Percentiles rank a stretch among this genome's conserved stretches.
phyloP scores from a whole-genome alignment of 441 rosid genomes.

The Flueggea neowawraea region DNA sequence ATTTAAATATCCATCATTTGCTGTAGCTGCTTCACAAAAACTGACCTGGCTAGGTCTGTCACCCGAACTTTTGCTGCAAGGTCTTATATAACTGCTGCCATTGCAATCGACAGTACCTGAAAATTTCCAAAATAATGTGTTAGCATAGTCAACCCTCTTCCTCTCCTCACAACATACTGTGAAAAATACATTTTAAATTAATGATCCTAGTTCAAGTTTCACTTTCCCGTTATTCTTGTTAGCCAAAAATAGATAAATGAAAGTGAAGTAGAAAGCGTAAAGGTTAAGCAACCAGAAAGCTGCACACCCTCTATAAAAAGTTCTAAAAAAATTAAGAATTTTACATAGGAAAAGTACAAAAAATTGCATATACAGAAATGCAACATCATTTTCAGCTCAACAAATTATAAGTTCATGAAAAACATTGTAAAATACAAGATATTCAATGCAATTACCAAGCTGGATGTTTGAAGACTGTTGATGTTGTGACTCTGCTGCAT shows the following conservation, averaged over 20 bases:
- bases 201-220: background rate
- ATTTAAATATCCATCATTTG: conserved; percentile 5
- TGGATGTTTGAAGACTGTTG: conserved; percentile 16
- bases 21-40: conserved; percentile 10
- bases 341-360: too few relatives aligned
- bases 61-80: background rate
- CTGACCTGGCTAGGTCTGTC: conserved; percentile 10
- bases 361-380: too few relatives aligned
- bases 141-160: conserved; percentile 21
- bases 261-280: background rate
- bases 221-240: background rate
- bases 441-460: conserved; percentile 18
- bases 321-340: too few relatives aligned
- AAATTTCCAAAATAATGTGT: conserved; percentile 24
- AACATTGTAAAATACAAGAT: background rate
- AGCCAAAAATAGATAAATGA: background rate
- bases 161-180: conserved; percentile 36
- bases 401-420: background rate
- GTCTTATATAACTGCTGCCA: background rate
- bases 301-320: background rate
- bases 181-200: background rate
- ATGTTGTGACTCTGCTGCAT: background rate
- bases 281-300: background rate
- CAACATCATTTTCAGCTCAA: too few relatives aligned
- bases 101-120: conserved; percentile 1